phyloP scores from a whole-genome alignment of 2,329 filamentous ascomycete species.

The Biscogniauxia marginata region DNA sequence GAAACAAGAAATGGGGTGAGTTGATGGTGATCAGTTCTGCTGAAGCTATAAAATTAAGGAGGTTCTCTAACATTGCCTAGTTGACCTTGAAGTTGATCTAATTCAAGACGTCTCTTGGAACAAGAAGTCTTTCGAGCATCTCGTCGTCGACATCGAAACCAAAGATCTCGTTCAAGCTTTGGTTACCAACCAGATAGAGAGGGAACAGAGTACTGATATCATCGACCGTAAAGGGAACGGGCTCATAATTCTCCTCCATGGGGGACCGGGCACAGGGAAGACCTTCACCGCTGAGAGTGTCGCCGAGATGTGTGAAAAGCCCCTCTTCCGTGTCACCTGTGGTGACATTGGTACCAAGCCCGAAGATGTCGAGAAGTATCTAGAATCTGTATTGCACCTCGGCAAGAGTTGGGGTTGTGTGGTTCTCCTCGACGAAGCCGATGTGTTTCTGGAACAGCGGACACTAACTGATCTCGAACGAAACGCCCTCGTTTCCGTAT shows the following conservation, averaged over 20 bases:
- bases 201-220: slow-evolving; percentile 6
- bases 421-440: slow-evolving; percentile 21
- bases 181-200: slow-evolving; percentile 15
- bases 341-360: slow-evolving; percentile 26
- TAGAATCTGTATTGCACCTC: slow-evolving; percentile 16
- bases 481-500: slow-evolving; percentile 27
- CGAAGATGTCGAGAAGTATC: slow-evolving; percentile 21
- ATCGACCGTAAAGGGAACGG: slow-evolving; percentile 16
- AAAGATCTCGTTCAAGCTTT: slow-evolving; percentile 23
- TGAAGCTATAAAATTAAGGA: too few species aligned
- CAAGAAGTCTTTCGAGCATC: slow-evolving; percentile 18
- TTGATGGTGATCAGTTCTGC: too few species aligned
- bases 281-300: slow-evolving; percentile 23
- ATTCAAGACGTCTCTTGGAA: slow-evolving; percentile 22
- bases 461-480: slow-evolving; percentile 15
- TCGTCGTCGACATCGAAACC: slow-evolving; percentile 17
- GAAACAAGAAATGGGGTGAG: slow-evolving; percentile 17
- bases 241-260: slow-evolving; percentile 19
- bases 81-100: slow-evolving; percentile 12
- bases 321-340: slow-evolving; percentile 22
- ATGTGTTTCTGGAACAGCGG: slow-evolving; percentile 24
- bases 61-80: slow-evolving; percentile 1
- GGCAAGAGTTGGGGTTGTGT: slow-evolving; percentile 26
- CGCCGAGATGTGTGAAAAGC: slow-evolving; percentile 19
- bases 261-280: slow-evolving; percentile 23